phyloP scores from a whole-genome alignment of 2,329 filamentous ascomycete species.

The Parafenestella ontariensis region DNA sequence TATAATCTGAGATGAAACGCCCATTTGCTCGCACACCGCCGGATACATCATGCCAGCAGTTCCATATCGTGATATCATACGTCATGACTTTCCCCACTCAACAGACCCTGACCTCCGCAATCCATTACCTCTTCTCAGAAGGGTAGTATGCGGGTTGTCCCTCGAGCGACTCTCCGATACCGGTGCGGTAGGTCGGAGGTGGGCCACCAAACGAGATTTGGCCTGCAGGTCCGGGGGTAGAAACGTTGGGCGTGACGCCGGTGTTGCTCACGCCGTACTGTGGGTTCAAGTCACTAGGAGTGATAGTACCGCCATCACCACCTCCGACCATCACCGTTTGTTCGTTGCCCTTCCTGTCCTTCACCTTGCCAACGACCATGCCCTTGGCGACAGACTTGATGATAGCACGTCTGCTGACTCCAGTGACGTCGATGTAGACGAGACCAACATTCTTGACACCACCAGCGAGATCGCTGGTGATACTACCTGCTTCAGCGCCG shows the following conservation, averaged over 20 bases:
- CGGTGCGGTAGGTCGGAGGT: constrained; percentile 44
- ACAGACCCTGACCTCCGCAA: neutral
- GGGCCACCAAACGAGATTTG: constrained; percentile 46
- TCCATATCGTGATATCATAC: constrained; percentile 27
- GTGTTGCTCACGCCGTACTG: constrained; percentile 37
- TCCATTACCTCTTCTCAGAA: constrained; percentile 39
- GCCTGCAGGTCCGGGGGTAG: constrained; percentile 30
- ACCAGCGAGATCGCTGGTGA: constrained; percentile 77
- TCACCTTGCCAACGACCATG: constrained; percentile 87
- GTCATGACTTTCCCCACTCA: constrained; percentile 15
- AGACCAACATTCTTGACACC: constrained; percentile 96
- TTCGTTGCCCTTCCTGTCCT: constrained; percentile 75
- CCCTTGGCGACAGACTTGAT: constrained; percentile 94
- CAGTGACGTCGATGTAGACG: constrained; percentile 95
- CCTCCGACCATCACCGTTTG: constrained; percentile 71
- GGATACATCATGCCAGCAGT: neutral
- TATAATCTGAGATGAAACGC: neutral
- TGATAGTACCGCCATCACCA: constrained; percentile 60
- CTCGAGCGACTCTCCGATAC: constrained; percentile 47
- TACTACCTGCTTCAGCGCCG: constrained; percentile 80
- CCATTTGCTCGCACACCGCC: neutral
- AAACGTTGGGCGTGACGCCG: constrained; percentile 34
- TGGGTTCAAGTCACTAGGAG: constrained; percentile 48
- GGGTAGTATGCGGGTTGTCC: constrained; percentile 46
- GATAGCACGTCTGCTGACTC: constrained; percentile 86